Conservation (phyloP, 2,329 filamentous ascomycete genomes). For the Curvularia sp. region DNA sequence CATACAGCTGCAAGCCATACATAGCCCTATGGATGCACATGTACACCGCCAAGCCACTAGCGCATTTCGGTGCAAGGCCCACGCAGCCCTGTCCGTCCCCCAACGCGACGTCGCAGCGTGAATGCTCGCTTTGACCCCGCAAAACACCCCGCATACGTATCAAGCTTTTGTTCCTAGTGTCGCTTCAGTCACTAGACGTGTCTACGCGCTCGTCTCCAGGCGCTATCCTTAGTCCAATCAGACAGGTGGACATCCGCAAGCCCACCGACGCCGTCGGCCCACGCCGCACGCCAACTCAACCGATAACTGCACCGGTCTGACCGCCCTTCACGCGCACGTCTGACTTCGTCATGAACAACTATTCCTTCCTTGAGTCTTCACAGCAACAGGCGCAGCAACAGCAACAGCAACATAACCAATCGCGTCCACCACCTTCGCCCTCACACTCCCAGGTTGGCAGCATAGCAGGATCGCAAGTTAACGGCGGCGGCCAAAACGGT, state of each 20-base stretch:
- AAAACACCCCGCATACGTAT: constrained; percentile 8
- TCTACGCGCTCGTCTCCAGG: constrained; percentile 2
- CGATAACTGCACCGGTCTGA: constrained; percentile 13
- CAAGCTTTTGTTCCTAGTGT: constrained; percentile 1
- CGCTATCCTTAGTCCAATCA: constrained; percentile 14
- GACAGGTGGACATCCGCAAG: constrained; percentile 8
- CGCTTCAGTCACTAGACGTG: constrained; percentile 2
- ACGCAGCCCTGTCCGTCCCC: constrained; percentile 4
- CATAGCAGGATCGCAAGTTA: constrained; percentile 36
- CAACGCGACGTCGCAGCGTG: constrained; percentile 4
- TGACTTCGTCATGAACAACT: constrained; percentile 45
- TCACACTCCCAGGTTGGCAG: constrained; percentile 33
- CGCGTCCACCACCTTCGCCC: constrained; percentile 46
- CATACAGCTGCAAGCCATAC: neutral
- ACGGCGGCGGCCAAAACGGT: constrained; percentile 42
- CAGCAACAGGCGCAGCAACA: constrained; percentile 21
- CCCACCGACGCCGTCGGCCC: constrained; percentile 10
- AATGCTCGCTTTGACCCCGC: constrained; percentile 12
- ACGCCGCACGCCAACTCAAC: constrained; percentile 22
- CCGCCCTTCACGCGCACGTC: constrained; percentile 17
- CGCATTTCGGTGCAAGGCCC: constrained; percentile 2
- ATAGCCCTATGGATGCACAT: neutral
- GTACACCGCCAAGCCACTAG: constrained; percentile 13
- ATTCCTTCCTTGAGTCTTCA: constrained; percentile 44
- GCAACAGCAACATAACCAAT: constrained; percentile 23